phyloP scores from a whole-genome alignment of 495 filamentous ascomycete species.

The Daldinia bambusicola region DNA sequence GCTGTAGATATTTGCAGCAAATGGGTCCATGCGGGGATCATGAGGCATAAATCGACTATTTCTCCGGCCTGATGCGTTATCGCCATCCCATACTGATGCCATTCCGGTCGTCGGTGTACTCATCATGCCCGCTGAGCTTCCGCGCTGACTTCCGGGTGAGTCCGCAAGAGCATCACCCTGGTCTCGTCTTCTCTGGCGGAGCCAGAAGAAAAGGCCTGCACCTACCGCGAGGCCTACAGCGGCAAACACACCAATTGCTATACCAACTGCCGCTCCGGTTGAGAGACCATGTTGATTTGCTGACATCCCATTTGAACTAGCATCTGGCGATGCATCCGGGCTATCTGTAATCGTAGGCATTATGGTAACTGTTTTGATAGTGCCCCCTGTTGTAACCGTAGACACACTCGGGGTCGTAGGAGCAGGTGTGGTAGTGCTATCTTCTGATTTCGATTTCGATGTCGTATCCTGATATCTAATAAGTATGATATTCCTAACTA shows the following conservation, averaged over 20 bases:
- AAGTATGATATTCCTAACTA: conserved; percentile 10
- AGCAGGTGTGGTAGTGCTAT: conserved; percentile 4
- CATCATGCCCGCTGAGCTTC: conserved; percentile 55
- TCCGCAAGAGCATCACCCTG: conserved; percentile 42
- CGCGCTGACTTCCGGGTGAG: conserved; percentile 45
- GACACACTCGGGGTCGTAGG: conserved; percentile 35
- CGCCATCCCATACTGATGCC: conserved; percentile 50
- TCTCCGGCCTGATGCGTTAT: conserved; percentile 52
- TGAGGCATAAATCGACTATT: conserved; percentile 63
- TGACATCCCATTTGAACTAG: conserved; percentile 18
- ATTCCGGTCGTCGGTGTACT: conserved; percentile 49
- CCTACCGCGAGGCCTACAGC: conserved; percentile 43
- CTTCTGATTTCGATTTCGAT: not conserved
- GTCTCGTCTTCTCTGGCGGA: conserved; percentile 48
- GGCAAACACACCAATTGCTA: conserved; percentile 54
- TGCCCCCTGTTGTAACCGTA: conserved; percentile 58
- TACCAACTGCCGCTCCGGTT: conserved; percentile 53
- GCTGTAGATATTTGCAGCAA: conserved; percentile 57
- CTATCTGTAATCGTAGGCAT: conserved; percentile 34
- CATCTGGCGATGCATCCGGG: conserved; percentile 20
- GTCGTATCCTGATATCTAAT: conserved; percentile 16
- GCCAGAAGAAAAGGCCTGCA: conserved; percentile 47
- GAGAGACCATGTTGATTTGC: conserved; percentile 44
- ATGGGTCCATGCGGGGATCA: conserved; percentile 66
- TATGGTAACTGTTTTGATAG: conserved; percentile 55